Percentiles rank a stretch among this genome's conserved stretches.
Conservation (phyloP, 2,329 filamentous ascomycete species). For the Penicillium sumatraense region DNA sequence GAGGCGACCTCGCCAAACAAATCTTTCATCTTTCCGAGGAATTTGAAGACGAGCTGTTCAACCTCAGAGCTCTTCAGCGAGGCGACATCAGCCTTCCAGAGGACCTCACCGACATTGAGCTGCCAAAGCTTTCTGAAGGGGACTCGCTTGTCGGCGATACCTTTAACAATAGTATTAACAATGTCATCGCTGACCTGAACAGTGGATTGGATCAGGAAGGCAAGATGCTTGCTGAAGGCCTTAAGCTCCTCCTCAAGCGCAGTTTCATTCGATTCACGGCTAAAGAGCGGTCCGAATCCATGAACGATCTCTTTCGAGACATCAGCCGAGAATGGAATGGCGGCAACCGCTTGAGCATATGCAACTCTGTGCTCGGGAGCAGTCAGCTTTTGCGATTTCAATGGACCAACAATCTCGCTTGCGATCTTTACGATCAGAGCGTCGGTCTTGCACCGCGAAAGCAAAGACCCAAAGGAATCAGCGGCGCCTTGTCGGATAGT, state of each 20-base stretch:
- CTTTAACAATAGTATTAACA: conserved; percentile 76
- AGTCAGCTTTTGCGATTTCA: conserved; percentile 83
- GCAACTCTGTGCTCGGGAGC: conserved; percentile 82
- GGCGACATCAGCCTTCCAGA: conserved; percentile 62
- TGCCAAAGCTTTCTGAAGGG: conserved; percentile 80
- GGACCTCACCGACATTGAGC: conserved; percentile 70
- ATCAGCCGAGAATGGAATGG: conserved; percentile 63
- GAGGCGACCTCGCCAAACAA: conserved; percentile 76
- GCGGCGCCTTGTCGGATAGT: conserved; percentile 76
- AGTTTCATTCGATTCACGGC: conserved; percentile 87
- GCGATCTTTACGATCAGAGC: conserved; percentile 68
- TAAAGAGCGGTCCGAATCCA: conserved; percentile 69
- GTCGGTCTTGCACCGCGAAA: conserved; percentile 64
- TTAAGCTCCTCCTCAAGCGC: conserved; percentile 77
- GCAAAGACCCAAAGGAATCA: conserved; percentile 73
- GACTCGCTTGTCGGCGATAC: conserved; percentile 81
- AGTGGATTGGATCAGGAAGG: conserved; percentile 64
- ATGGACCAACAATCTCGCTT: conserved; percentile 76
- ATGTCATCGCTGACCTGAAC: conserved; percentile 68
- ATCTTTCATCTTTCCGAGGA: conserved; percentile 58
- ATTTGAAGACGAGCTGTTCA: conserved; percentile 54
- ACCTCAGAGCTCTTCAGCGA: conserved; percentile 54
- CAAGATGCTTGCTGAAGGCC: conserved; percentile 69
- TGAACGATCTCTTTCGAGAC: conserved; percentile 70
- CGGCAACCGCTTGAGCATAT: conserved; percentile 78